Percentiles rank a stretch among this genome's conserved stretches.
Evolutionary conservation across 305 asterid genomes (phyloP).

Genomic region (Fraxinus greggii): DNA sequence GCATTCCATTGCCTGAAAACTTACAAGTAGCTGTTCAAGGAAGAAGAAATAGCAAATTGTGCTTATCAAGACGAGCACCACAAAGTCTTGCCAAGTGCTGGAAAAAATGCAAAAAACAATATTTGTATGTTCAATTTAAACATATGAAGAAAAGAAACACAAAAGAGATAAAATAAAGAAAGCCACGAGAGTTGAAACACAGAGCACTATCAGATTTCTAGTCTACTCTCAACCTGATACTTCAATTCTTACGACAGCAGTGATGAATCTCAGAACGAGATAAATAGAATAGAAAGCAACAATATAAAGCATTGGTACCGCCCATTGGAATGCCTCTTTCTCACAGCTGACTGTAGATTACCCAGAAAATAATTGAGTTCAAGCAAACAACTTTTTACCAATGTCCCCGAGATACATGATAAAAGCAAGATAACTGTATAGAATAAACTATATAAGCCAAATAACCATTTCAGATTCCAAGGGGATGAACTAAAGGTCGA

Average conservation of each 20-base stretch:
- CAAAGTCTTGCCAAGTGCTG: conserved; percentile 96
- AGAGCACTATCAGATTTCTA: background rate
- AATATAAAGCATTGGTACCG: background rate
- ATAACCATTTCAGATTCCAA: background rate
- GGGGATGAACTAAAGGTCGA: background rate
- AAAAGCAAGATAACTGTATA: background rate
- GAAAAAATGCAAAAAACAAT: conserved; percentile 21
- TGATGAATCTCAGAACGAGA: background rate
- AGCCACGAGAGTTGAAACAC: conserved; percentile 5
- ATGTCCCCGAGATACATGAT: background rate
- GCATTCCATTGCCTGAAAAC: conserved; percentile 27
- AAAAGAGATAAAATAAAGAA: background rate
- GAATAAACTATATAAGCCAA: background rate
- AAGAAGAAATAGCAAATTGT: conserved; percentile 92
- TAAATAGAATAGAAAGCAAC: background rate
- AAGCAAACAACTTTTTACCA: background rate
- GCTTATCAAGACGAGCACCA: conserved; percentile 90
- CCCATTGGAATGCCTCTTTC: background rate
- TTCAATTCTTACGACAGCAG: background rate
- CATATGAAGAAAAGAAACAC: background rate
- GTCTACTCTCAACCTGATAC: background rate
- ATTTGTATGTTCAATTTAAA: conserved; percentile 22
- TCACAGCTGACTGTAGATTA: background rate
- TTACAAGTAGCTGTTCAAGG: conserved; percentile 91
- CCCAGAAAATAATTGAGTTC: background rate